Percentiles rank a stretch among this genome's conserved stretches.
phyloP scores from a whole-genome alignment of 495 filamentous ascomycete species.

The Sordaria brevicollis region DNA sequence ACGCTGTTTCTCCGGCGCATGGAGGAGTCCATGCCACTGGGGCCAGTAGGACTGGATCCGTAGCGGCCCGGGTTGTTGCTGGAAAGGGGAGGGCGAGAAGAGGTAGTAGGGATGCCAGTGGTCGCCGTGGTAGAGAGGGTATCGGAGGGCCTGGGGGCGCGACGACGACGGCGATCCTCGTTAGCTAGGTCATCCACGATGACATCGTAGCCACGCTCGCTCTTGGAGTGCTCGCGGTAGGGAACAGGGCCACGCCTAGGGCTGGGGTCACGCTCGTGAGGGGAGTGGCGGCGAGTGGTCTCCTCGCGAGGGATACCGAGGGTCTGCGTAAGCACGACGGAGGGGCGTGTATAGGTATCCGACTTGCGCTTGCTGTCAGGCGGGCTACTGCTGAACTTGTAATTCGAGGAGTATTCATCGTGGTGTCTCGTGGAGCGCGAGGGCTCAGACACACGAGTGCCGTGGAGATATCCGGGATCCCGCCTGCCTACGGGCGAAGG shows the following conservation, averaged over 20 bases:
- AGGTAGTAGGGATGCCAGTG: not conserved
- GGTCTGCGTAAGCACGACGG: not conserved
- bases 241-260: not conserved
- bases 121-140: not conserved
- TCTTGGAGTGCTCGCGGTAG: constrained; percentile 13
- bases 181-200: not conserved
- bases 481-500: constrained; percentile 27
- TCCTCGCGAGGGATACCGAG: not conserved
- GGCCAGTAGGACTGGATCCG: not conserved
- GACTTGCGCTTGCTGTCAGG: not conserved
- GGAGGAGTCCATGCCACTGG: not conserved
- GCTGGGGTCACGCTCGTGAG: constrained; percentile 1
- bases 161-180: not conserved
- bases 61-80: not conserved
- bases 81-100: not conserved
- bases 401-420: constrained; percentile 14
- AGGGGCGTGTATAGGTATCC: not conserved
- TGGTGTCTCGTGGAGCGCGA: constrained; percentile 7
- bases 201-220: not conserved
- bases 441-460: constrained; percentile 17
- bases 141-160: not conserved
- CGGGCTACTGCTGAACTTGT: not conserved
- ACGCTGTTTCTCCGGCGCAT: not conserved
- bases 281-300: constrained; percentile 3
- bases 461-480: constrained; percentile 23